Evolutionary conservation across 371 early-diverging fungal genomes (phyloP), one percentile per base, ranked within the genome.

Genomic region (Zopfochytrium polystomum): DNA sequence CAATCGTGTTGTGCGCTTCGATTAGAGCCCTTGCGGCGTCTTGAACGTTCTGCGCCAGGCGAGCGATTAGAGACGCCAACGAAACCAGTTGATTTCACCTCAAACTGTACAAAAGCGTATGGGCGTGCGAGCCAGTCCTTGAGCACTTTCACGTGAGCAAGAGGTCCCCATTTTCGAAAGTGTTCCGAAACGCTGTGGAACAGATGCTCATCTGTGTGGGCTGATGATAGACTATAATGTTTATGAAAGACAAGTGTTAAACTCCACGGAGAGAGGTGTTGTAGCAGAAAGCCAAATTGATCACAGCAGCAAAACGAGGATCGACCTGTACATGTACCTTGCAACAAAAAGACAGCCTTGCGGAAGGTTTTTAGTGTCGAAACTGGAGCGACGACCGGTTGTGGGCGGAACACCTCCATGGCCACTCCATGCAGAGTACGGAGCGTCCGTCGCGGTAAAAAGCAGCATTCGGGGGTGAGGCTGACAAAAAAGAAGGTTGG

Each of bases 61-160:
- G 0, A 6, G 35, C 29, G 18, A 38, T 9, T 22, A 30, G 15
- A 52, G 22, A 18, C 30, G 27, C n/a, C 3, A 30, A 35, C 3
- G 18, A 46, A 46, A n/a, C 1, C 6, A 32, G 31, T 9, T 15
- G 27, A 42, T 11, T 35, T 29, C 66, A 84, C 87, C 72, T 84
- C 82, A 70, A 81, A 92, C 59, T 90, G 90, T 1, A 92, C 92
- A 72, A 92, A 92, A 0, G 90, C 86, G 65, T 89, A 92, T 0
- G 92, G 92, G n/a, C 92, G 71, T 22, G 78, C 67, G 72, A 85
- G 68, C 84, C 85, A 86, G 64, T 92, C 92, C 54, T 83, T 85
- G 30, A 89, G 60, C 0, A 90, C 90, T 65, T 90, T 90, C 48
- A 92, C 89, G 62, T 88, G 76, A 18, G 85, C 34, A 2, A 90